phyloP scores from a whole-genome alignment of 257 asterid genomes.

The Fraxinus excelsior region DNA sequence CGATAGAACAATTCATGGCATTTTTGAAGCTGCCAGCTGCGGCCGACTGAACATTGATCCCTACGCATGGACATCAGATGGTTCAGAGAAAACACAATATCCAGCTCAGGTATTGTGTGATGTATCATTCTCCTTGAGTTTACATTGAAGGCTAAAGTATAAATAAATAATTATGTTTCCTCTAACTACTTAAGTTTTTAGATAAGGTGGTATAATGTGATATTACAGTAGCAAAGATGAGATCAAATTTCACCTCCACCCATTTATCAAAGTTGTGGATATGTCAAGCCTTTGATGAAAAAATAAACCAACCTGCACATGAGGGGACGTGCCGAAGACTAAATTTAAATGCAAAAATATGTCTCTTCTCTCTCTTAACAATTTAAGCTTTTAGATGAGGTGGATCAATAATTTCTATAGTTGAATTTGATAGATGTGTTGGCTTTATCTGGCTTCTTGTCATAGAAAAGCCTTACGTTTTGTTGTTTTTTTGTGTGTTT shows the following conservation, averaged over 20 bases:
- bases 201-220: not conserved
- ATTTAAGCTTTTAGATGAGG: not conserved
- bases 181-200: not conserved
- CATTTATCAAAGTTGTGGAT: not conserved
- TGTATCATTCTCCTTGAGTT: slow-evolving; percentile 15
- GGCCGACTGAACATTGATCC: slow-evolving; percentile 73
- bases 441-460: slow-evolving; percentile 11
- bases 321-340: not conserved
- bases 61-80: slow-evolving; percentile 87
- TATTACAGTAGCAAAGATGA: not conserved
- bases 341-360: too few relatives aligned
- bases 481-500: not conserved
- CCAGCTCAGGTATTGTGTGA: slow-evolving; percentile 85
- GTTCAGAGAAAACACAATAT: slow-evolving; percentile 60
- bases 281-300: not conserved
- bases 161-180: not conserved
- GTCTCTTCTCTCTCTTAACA: not conserved
- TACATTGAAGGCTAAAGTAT: slow-evolving; percentile 10
- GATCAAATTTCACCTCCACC: not conserved
- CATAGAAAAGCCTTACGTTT: not conserved
- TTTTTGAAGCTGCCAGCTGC: slow-evolving; percentile 80
- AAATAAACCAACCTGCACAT: not conserved
- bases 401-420: not conserved
- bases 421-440: not conserved
- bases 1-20: slow-evolving; percentile 65